phyloP scores from a whole-genome alignment of 441 rosid species.

The Eruca vesicaria region DNA sequence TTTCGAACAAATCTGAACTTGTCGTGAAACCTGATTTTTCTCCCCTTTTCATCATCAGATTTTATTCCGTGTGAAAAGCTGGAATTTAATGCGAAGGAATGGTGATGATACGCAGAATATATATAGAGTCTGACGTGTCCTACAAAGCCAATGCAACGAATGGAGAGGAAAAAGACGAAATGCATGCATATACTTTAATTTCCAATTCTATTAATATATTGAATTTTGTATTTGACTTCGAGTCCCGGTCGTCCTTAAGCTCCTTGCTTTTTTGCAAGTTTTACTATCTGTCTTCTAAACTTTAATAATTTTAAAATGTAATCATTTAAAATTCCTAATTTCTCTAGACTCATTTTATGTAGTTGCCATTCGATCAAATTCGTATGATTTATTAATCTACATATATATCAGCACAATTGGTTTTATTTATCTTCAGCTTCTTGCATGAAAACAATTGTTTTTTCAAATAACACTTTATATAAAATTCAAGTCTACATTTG shows the following conservation, averaged over 20 bases:
- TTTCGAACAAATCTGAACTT: background rate
- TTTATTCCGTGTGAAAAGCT: background rate
- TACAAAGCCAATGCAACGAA: constrained; percentile 7
- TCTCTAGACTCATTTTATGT: background rate
- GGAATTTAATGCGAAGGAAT: background rate
- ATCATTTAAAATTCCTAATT: background rate
- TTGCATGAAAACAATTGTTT: background rate
- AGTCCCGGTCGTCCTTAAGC: constrained; percentile 4
- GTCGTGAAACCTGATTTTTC: background rate
- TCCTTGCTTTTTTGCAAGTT: constrained; percentile 14
- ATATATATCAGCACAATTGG: background rate
- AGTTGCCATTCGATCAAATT: background rate
- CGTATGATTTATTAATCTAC: background rate
- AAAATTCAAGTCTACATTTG: background rate
- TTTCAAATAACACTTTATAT: background rate
- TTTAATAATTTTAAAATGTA: background rate
- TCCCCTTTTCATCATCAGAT: background rate
- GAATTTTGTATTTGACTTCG: constrained; percentile 10
- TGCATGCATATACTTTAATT: constrained; percentile 18
- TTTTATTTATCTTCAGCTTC: background rate
- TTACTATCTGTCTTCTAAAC: background rate
- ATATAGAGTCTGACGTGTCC: background rate
- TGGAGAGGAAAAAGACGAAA: constrained; percentile 28
- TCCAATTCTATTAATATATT: background rate
- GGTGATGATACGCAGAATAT: background rate